Percentiles rank a stretch among this genome's conserved stretches.
Conservation (phyloP, 345 rosid species). For the Aquilaria sinensis region DNA sequence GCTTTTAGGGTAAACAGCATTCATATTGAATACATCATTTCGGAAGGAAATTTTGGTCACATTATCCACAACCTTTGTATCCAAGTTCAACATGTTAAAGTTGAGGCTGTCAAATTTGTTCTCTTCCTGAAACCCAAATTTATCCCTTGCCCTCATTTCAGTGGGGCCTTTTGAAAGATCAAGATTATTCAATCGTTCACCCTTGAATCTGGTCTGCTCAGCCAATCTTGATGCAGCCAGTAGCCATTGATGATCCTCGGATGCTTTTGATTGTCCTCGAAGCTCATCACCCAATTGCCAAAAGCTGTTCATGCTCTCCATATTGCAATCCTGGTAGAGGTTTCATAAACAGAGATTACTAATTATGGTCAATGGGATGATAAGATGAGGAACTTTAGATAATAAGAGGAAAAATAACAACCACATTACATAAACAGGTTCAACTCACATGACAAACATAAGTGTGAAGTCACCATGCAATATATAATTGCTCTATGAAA, state of each 20-base stretch:
- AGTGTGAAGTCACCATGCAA: neutral
- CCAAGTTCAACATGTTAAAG: constrained; percentile 80
- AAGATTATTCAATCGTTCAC: constrained; percentile 83
- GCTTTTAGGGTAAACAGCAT: constrained; percentile 64
- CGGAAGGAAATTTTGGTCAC: constrained; percentile 49
- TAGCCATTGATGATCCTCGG: constrained; percentile 88
- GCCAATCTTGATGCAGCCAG: constrained; percentile 86
- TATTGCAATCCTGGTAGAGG: constrained; percentile 27
- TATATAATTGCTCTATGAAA: neutral
- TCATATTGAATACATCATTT: constrained; percentile 52
- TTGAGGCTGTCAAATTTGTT: constrained; percentile 63
- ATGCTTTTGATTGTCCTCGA: constrained; percentile 74
- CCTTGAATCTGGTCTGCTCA: constrained; percentile 75
- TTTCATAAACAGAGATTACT: neutral
- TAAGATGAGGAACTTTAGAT: neutral
- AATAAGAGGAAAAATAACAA: neutral
- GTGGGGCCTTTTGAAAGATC: constrained; percentile 70
- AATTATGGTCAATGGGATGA: neutral
- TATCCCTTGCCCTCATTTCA: constrained; percentile 59
- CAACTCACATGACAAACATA: neutral
- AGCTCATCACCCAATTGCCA: constrained; percentile 98
- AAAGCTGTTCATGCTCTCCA: constrained; percentile 61
- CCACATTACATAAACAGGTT: neutral
- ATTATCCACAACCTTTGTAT: constrained; percentile 46
- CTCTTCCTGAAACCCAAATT: constrained; percentile 71